Evolutionary conservation across 2,329 filamentous ascomycete genomes (phyloP).

Genomic region (Rhinocladiella similis): DNA sequence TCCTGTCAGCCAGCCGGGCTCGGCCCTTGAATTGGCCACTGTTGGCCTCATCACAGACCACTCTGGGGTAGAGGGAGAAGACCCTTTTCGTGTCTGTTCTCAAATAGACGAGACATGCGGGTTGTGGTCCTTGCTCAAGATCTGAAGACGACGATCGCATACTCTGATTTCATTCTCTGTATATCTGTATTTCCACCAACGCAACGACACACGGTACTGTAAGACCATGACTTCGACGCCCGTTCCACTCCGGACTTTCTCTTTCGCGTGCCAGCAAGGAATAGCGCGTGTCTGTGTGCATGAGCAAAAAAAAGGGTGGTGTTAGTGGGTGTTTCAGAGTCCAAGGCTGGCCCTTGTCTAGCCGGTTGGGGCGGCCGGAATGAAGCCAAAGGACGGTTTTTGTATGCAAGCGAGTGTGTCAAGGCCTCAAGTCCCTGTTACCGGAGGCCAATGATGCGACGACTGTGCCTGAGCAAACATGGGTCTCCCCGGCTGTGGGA

Average conservation of each 20-base stretch:
- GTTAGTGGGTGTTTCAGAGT: constrained; percentile 17
- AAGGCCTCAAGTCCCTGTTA: background rate
- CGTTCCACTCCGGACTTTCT: too few species aligned
- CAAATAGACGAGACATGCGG: background rate
- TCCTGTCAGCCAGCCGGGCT: background rate
- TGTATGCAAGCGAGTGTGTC: constrained; percentile 15
- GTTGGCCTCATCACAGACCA: background rate
- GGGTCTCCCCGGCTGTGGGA: background rate
- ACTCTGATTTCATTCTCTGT: too few species aligned
- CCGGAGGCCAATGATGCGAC: constrained; percentile 9
- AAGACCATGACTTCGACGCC: too few species aligned
- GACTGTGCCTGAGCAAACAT: constrained; percentile 8
- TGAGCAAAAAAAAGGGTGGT: background rate
- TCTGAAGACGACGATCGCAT: too few species aligned
- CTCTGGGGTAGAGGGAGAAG: background rate
- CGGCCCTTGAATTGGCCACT: background rate
- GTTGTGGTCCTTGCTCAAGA: too few species aligned
- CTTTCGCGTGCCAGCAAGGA: too few species aligned
- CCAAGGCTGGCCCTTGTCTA: constrained; percentile 10
- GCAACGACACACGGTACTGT: too few species aligned
- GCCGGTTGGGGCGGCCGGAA: constrained; percentile 2
- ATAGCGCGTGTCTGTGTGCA: background rate
- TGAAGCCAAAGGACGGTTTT: background rate
- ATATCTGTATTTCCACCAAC: too few species aligned
- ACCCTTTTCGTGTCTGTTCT: background rate